Evolutionary conservation across 345 rosid genomes (phyloP).

Genomic region (Trapa bicornis): DNA sequence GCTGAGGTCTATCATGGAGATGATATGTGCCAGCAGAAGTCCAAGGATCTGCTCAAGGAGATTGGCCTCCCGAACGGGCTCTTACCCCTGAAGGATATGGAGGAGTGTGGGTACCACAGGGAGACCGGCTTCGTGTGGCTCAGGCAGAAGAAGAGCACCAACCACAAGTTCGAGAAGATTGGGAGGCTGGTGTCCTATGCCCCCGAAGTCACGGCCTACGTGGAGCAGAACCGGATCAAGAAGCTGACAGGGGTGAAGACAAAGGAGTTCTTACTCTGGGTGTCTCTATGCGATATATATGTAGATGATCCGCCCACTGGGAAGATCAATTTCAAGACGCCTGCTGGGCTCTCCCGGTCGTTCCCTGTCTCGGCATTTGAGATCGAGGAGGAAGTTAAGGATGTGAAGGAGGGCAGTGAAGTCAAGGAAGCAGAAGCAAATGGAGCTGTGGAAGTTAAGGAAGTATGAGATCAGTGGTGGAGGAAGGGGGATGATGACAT

Average conservation of each 20-base stretch:
- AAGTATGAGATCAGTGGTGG: neutral
- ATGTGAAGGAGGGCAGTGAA: conserved; percentile 2
- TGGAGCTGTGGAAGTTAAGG: neutral
- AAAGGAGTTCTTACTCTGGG: conserved; percentile 46
- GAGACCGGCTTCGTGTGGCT: conserved; percentile 48
- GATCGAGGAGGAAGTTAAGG: conserved; percentile 19
- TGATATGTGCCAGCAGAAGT: conserved; percentile 4
- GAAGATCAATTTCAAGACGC: conserved; percentile 47
- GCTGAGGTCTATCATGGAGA: conserved; percentile 6
- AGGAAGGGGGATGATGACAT: neutral
- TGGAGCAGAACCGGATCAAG: conserved; percentile 28
- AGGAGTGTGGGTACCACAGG: conserved; percentile 43
- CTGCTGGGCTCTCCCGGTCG: conserved; percentile 43
- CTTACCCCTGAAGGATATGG: conserved; percentile 37
- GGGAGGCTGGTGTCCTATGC: conserved; percentile 40
- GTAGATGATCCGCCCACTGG: conserved; percentile 33
- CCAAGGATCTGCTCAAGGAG: conserved; percentile 27
- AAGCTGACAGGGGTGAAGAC: conserved; percentile 53
- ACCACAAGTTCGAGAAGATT: conserved; percentile 35
- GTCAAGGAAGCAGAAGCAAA: neutral
- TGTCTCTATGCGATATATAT: conserved; percentile 26
- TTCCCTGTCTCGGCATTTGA: conserved; percentile 46
- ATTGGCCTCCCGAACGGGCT: conserved; percentile 43
- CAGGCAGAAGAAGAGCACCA: conserved; percentile 36
- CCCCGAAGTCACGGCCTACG: conserved; percentile 25